These are phyloP conservation scores for Starmerella stigmatis DNA, from an alignment of 805 yeast species.

Conservation along the genomic window DNA sequence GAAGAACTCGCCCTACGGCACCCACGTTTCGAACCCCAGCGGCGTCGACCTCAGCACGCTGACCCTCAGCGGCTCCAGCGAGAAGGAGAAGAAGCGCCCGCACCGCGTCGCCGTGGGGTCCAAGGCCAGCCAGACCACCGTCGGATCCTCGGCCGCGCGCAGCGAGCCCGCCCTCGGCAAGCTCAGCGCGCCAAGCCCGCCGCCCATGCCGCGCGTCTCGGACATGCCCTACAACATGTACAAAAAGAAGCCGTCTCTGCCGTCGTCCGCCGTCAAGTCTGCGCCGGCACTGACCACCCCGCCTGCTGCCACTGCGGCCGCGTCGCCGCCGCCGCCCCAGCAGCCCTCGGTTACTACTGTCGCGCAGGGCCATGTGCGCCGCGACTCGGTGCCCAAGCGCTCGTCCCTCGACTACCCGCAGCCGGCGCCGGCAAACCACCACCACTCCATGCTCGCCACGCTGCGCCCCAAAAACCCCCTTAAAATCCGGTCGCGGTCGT, in stretches of 20 bases:
- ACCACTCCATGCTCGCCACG: constrained; percentile 21
- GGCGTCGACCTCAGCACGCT: constrained; percentile 5
- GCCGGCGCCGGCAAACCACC: constrained; percentile 14
- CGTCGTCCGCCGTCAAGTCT: background rate
- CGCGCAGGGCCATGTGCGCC: background rate
- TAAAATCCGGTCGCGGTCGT: constrained; percentile 4
- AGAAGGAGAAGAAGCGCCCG: constrained; percentile 13
- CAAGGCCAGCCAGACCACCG: constrained; percentile 5
- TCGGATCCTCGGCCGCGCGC: background rate
- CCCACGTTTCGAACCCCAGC: constrained; percentile 13
- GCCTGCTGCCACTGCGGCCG: too few species aligned
- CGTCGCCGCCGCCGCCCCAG: background rate
- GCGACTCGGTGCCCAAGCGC: constrained; percentile 9
- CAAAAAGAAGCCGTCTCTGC: constrained; percentile 12
- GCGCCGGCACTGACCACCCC: constrained; percentile 1
- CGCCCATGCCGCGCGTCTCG: constrained; percentile 19
- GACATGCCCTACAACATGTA: constrained; percentile 26
- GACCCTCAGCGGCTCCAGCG: background rate
- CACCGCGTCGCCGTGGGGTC: constrained; percentile 25
- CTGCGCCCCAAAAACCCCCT: constrained; percentile 18
- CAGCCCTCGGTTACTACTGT: background rate
- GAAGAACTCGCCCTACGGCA: constrained; percentile 25
- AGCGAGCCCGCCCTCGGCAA: constrained; percentile 6
- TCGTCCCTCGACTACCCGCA: constrained; percentile 21
- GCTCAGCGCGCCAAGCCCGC: constrained; percentile 1